Evolutionary conservation across 345 rosid species (phyloP).

Genomic region (Populus ilicifolia): DNA sequence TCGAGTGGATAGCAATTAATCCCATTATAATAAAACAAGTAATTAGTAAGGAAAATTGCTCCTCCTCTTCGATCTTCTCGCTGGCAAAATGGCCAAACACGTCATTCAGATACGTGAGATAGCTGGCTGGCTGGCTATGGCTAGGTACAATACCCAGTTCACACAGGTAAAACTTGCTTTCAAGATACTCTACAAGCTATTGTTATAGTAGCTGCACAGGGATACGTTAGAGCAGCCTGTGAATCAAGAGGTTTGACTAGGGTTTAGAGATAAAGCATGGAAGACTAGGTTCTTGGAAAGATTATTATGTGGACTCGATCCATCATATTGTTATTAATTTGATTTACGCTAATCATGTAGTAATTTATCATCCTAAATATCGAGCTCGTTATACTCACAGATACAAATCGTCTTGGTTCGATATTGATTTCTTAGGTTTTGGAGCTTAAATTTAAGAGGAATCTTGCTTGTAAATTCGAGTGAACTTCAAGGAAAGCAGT

Average conservation of each 20-base stretch:
- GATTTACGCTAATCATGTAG: no score
- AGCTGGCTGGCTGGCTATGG: background rate
- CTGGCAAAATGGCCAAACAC: background rate
- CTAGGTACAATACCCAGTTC: background rate
- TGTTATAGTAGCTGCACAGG: no score
- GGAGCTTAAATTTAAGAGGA: background rate
- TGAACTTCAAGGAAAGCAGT: background rate
- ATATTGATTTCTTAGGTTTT: background rate
- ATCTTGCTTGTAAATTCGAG: background rate
- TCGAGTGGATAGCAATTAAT: background rate
- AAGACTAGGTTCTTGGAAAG: background rate
- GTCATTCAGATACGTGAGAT: background rate
- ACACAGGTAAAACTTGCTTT: background rate
- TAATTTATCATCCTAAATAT: no score
- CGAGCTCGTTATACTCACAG: no score
- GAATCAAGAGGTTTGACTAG: no score
- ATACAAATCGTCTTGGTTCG: background rate
- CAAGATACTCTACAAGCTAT: background rate
- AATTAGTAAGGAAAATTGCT: background rate
- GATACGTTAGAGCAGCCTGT: no score
- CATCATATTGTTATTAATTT: background rate
- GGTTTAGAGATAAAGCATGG: no score
- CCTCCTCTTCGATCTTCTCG: background rate
- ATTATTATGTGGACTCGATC: background rate
- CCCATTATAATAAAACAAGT: background rate